Base-by-base conservation (phyloP, 1,284 basidiomycete genomes). In the Tetrapyrgos nigripes region DNA sequence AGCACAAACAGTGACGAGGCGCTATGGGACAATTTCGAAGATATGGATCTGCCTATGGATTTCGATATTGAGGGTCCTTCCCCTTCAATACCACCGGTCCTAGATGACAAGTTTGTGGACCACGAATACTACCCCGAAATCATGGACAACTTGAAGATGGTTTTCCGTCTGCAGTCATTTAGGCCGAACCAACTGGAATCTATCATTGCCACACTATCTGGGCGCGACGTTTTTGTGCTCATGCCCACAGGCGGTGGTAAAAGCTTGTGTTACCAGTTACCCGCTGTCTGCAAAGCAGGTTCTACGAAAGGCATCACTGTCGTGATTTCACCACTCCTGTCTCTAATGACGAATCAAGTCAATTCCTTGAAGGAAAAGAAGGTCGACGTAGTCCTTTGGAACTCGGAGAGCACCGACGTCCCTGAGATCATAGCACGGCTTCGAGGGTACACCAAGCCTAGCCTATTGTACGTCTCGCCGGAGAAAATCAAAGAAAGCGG, bases 161-260 rank as follows among this genome's bases (percentile, higher is more conserved):
- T 86, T 1, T 98, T 98, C 74, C 77, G 79, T 8, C 78, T 98
- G 3, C 68, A 81, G 0, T 68, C 70, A 0, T 98, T 98, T 73
- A 87, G 96, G 14, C 76, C 75, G 4, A 93, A 98, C 71, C 97
- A 98, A 72, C 83, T 94, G 37, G 90, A 94, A 68, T 95, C 93
- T 0, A 93, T 98, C 66, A 85, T 88, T 51, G 90, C 89, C 3
- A 89, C 92, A 0, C 79, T 99, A 71, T 79, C 81, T 1, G 95
- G 92, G 2, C 83, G 82, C 50, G 96, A 99, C 68, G 94, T 96
- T 13, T 96, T 98, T 65, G 93, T 98, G 19, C 83, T 99, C 5
- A 97, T 98, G 88, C 97, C 97, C 0, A 99, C 97, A 0, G 97
- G 97, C 27, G 97, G 96, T 5, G 97, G 96, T 1, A 98, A 98